Percentiles rank a stretch among this genome's conserved stretches.
Evolutionary conservation across 2,329 filamentous ascomycete species (phyloP).

Genomic region (Fusarium nematophilum): DNA sequence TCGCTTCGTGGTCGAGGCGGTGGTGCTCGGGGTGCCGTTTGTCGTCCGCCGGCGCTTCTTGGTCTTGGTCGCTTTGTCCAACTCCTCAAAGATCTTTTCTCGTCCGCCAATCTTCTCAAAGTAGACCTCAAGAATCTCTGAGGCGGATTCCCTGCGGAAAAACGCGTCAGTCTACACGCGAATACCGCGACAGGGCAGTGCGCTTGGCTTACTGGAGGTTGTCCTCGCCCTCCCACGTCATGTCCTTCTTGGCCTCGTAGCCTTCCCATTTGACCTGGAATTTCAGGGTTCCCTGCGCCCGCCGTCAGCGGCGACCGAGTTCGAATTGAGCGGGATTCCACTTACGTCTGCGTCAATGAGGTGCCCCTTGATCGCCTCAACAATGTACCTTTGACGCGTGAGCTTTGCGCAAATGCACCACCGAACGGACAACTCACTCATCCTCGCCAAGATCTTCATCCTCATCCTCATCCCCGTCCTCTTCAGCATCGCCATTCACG

Average conservation of each 20-base stretch:
- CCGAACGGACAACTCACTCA: slow-evolving; percentile 50
- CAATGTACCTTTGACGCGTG: slow-evolving; percentile 68
- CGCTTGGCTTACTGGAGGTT: slow-evolving; percentile 58
- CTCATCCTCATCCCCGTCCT: slow-evolving; percentile 50
- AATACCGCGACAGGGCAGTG: background rate
- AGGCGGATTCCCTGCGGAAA: slow-evolving; percentile 64
- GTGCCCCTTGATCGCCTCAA: slow-evolving; percentile 79
- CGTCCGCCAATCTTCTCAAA: slow-evolving; percentile 72
- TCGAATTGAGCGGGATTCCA: background rate
- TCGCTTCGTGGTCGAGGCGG: slow-evolving; percentile 55
- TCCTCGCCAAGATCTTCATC: slow-evolving; percentile 56
- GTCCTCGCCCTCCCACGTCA: slow-evolving; percentile 83
- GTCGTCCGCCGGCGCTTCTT: slow-evolving; percentile 70
- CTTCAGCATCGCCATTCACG: slow-evolving; percentile 41
- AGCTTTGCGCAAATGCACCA: slow-evolving; percentile 26
- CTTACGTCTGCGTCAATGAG: slow-evolving; percentile 67
- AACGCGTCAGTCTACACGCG: slow-evolving; percentile 3
- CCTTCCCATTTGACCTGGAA: slow-evolving; percentile 87
- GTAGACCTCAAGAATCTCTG: slow-evolving; percentile 73
- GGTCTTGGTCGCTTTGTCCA: slow-evolving; percentile 59
- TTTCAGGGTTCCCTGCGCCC: slow-evolving; percentile 59
- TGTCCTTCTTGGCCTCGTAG: slow-evolving; percentile 75
- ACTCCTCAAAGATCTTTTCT: slow-evolving; percentile 63
- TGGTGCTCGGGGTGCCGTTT: slow-evolving; percentile 49
- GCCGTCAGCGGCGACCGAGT: slow-evolving; percentile 1